These are phyloP conservation scores for Rosa rugosa DNA, from an alignment of 306 rosid genomes.

Conservation along the genomic window DNA sequence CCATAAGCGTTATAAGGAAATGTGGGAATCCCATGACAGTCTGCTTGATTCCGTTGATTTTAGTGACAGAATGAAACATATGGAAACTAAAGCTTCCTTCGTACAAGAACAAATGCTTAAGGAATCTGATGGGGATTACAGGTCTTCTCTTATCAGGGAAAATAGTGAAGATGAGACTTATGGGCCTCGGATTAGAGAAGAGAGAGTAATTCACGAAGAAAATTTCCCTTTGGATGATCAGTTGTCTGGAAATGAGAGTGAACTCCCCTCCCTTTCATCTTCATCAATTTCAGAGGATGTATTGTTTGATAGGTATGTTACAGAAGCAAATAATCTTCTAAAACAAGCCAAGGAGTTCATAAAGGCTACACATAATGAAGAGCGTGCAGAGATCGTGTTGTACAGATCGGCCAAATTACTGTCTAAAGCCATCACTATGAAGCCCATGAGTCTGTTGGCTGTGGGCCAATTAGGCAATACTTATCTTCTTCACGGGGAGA, in stretches of 20 bases:
- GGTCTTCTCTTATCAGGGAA: constrained; percentile 36
- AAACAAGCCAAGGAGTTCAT: constrained; percentile 71
- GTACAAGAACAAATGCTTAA: constrained; percentile 49
- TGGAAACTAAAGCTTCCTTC: constrained; percentile 58
- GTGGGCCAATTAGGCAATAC: constrained; percentile 89
- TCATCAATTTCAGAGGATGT: constrained; percentile 62
- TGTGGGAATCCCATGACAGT: constrained; percentile 52
- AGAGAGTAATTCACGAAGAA: constrained; percentile 26
- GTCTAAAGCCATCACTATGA: constrained; percentile 72
- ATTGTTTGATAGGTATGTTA: constrained; percentile 65
- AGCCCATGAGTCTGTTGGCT: constrained; percentile 93
- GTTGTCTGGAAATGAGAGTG: constrained; percentile 40
- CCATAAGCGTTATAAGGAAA: constrained; percentile 37
- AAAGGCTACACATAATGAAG: constrained; percentile 49
- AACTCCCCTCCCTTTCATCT: constrained; percentile 46
- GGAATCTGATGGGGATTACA: constrained; percentile 35
- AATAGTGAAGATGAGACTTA: constrained; percentile 29
- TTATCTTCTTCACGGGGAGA: constrained; percentile 95
- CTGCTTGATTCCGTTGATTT: constrained; percentile 51
- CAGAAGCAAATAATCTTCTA: constrained; percentile 71
- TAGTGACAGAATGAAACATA: constrained; percentile 47
- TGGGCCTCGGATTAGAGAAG: constrained; percentile 37
- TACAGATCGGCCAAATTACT: constrained; percentile 68
- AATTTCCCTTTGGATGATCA: constrained; percentile 30
- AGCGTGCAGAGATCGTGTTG: constrained; percentile 68